These are phyloP conservation scores for Serendipita sp. DNA, from an alignment of 768 basidiomycete genomes.

Conservation along the genomic window DNA sequence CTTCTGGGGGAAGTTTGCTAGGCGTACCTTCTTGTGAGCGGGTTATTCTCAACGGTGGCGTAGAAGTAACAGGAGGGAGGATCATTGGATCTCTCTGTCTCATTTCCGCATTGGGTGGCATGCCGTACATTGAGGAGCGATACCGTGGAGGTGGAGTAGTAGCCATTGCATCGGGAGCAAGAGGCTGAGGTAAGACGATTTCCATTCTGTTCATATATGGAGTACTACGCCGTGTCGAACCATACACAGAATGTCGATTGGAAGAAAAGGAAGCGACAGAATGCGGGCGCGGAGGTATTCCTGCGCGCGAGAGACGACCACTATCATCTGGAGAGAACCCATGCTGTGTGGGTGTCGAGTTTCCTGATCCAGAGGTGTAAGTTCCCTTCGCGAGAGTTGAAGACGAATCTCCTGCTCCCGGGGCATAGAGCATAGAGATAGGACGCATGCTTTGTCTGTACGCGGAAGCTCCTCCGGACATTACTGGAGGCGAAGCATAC, in stretches of 20 bases:
- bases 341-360: background rate
- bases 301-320: background rate
- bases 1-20: background rate
- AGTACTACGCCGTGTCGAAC: background rate
- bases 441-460: constrained; percentile 5
- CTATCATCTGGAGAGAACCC: background rate
- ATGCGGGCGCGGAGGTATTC: background rate
- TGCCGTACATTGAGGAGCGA: background rate
- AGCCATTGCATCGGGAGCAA: constrained; percentile 25
- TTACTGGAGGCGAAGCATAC: background rate
- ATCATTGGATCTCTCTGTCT: background rate
- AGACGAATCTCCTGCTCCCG: background rate
- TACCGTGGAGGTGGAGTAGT: background rate
- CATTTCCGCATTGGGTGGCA: background rate
- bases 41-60: background rate
- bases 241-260: background rate
- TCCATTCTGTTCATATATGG: constrained; percentile 24
- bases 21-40: background rate
- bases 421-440: background rate
- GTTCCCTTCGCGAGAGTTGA: background rate
- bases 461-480: background rate
- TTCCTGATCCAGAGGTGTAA: background rate
- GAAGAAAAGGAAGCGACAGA: constrained; percentile 4
- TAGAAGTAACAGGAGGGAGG: background rate
- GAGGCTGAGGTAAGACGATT: constrained; percentile 51